A percentile compares a stretch with the other conserved stretches of the same genome.
These are phyloP conservation scores for Vigna reflexopilosa DNA, from an alignment of 306 rosid genomes.

Conservation along the genomic window DNA sequence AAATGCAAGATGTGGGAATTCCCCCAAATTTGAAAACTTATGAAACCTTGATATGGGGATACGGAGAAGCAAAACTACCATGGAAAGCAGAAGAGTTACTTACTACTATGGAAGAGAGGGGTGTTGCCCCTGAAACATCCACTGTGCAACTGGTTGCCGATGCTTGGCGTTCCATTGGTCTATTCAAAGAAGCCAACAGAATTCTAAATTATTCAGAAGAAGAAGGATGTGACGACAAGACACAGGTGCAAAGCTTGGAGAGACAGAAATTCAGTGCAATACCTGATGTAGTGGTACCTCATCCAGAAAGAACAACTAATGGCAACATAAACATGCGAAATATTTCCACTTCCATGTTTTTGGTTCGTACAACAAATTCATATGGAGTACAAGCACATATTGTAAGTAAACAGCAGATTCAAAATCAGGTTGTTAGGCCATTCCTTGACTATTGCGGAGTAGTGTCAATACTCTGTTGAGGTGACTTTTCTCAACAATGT, in stretches of 20 bases:
- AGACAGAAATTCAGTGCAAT: slow-evolving; percentile 54
- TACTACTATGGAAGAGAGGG: slow-evolving; percentile 66
- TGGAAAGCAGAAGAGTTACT: slow-evolving; percentile 91
- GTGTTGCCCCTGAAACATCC: slow-evolving; percentile 66
- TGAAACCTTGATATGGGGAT: slow-evolving; percentile 98
- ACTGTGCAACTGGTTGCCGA: slow-evolving; percentile 78
- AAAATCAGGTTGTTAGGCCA: slow-evolving; percentile 56
- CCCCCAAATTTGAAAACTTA: slow-evolving; percentile 78
- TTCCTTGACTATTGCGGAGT: slow-evolving; percentile 55
- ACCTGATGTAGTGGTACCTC: slow-evolving; percentile 53
- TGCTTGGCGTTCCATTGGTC: slow-evolving; percentile 88
- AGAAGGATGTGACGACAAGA: slow-evolving; percentile 52
- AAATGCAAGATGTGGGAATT: slow-evolving; percentile 66
- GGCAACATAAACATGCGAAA: slow-evolving; percentile 51
- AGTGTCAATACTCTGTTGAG: slow-evolving; percentile 62
- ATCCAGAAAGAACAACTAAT: slow-evolving; percentile 54
- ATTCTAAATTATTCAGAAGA: slow-evolving; percentile 53
- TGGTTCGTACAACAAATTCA: slow-evolving; percentile 41
- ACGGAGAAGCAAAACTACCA: slow-evolving; percentile 91
- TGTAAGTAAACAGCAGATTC: slow-evolving; percentile 57
- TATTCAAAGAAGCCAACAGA: slow-evolving; percentile 64
- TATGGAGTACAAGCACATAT: slow-evolving; percentile 56
- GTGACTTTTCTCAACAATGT: slow-evolving; percentile 24
- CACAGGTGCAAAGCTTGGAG: slow-evolving; percentile 52
- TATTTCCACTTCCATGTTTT: slow-evolving; percentile 52